Percentiles rank a stretch among this genome's conserved stretches.
Conservation (phyloP, 257 asterid genomes). For the Rehmannia glutinosa region DNA sequence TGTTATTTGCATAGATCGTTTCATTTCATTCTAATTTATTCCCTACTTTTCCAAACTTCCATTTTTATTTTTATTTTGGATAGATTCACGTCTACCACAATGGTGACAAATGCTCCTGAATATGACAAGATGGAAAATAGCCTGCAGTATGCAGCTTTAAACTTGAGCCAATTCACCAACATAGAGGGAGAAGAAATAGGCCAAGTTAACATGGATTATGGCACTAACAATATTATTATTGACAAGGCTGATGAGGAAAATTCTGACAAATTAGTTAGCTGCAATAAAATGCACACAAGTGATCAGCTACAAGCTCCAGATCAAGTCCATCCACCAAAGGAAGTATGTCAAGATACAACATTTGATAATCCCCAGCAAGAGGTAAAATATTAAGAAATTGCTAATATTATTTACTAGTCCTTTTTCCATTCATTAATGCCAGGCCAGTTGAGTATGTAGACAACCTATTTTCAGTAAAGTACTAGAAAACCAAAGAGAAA, state of each 20-base stretch:
- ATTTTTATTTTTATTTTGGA: not conserved
- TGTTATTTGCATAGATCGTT: no score
- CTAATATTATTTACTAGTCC: not conserved
- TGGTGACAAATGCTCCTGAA: conserved; percentile 3
- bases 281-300: not conserved
- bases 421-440: not conserved
- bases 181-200: conserved; percentile 15
- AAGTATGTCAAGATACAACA: not conserved
- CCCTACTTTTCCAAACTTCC: not conserved
- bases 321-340: conserved; percentile 4
- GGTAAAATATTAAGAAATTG: conserved; percentile 15
- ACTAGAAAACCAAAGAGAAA: not conserved
- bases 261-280: not conserved
- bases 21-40: not conserved
- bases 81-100: conserved; percentile 9
- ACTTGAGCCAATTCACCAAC: conserved; percentile 4
- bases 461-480: no score
- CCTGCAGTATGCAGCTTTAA: conserved; percentile 7
- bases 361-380: conserved; percentile 14
- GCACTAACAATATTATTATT: not conserved
- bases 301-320: conserved; percentile 4
- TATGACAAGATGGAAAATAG: not conserved
- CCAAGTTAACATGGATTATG: conserved; percentile 2
- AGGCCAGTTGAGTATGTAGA: no score
- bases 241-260: not conserved